Evolutionary conservation across 306 rosid species (phyloP), one percentile per base, ranked within the genome.

Genomic region (Cyamopsis tetragonoloba): DNA sequence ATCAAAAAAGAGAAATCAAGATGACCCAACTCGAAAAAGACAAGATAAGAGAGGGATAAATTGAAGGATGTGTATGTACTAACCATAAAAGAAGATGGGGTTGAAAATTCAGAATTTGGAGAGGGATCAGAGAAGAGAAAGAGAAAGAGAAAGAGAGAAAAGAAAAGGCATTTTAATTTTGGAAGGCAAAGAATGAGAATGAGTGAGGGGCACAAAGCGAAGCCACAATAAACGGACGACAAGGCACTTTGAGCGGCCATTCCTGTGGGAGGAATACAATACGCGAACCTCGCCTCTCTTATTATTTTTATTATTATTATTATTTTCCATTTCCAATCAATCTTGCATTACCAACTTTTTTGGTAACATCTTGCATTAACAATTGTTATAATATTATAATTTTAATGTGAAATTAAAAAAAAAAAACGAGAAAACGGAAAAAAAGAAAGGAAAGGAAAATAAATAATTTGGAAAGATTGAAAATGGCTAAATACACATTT

Each of bases 171-270:
- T 38, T 60, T 78, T 81, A 56, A 65, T 38, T 60, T 78, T 81
- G 61, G 70, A 64, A 79, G 79, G 77, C 60, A 56, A 58, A 51
- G 77, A 79, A 68, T 49, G 46, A 67, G 24, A 49, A n/a, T n/a
- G n/a, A n/a, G n/a, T n/a, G n/a, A n/a, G n/a, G 39, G 8, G 44
- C 49, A 50, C 35, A 72, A 80, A 82, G n/a, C n/a, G n/a, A n/a
- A n/a, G n/a, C n/a, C 86, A 35, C 69, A 74, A 73, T 34, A 48
- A 77, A 71, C 79, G 86, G 57, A 81, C 68, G 77, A 68, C 70
- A 61, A 66, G 78, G 61, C 95, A 79, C 79, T 49, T 62, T 31
- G 50, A 79, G 70, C 87, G 87, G 74, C 32, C 43, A 2, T 64
- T 53, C 62, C 14, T 22, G 69, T 71, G 55, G 80, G 37, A 66